A percentile compares a stretch with the other conserved stretches of the same genome.
These are phyloP conservation scores for Trypanosoma rangeli DNA, from an alignment of 208 protist species.

Conservation along the genomic window DNA sequence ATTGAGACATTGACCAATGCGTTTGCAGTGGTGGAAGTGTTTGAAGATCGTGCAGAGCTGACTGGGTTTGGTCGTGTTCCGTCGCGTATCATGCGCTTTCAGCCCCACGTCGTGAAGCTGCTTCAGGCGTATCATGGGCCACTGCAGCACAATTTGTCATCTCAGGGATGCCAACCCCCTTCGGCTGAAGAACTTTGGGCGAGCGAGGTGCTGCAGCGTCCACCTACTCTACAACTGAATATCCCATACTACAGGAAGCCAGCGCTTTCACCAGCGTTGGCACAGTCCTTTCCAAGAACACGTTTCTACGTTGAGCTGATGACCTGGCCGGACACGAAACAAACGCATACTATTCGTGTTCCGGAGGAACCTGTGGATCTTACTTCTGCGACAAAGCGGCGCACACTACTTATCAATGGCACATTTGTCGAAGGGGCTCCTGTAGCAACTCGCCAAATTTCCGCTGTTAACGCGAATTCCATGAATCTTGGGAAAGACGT, in stretches of 20 bases:
- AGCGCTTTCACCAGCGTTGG: neutral
- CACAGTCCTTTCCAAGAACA: neutral
- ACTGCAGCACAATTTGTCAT: constrained; percentile 10
- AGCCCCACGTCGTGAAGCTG: constrained; percentile 9
- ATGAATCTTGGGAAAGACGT: neutral
- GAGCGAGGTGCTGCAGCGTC: constrained; percentile 22
- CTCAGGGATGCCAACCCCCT: constrained; percentile 22
- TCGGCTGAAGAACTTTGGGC: constrained; percentile 15
- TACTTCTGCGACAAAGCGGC: constrained; percentile 17
- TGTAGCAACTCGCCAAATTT: neutral
- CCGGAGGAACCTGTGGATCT: constrained; percentile 25
- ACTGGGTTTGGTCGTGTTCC: constrained; percentile 37
- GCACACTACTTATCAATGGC: constrained; percentile 16
- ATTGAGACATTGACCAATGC: constrained; percentile 36
- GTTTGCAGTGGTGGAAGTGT: constrained; percentile 34
- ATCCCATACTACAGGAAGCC: constrained; percentile 32
- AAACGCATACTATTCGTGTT: neutral
- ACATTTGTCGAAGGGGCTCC: neutral
- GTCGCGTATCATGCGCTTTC: constrained; percentile 25
- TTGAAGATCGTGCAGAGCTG: constrained; percentile 33
- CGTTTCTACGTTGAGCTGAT: constrained; percentile 10
- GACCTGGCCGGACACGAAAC: neutral
- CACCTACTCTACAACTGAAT: constrained; percentile 20
- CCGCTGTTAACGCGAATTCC: neutral
- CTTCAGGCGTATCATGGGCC: constrained; percentile 12